Base-by-base conservation (phyloP, 1,284 basidiomycete species). In the Ceratobasidium theobromae region DNA sequence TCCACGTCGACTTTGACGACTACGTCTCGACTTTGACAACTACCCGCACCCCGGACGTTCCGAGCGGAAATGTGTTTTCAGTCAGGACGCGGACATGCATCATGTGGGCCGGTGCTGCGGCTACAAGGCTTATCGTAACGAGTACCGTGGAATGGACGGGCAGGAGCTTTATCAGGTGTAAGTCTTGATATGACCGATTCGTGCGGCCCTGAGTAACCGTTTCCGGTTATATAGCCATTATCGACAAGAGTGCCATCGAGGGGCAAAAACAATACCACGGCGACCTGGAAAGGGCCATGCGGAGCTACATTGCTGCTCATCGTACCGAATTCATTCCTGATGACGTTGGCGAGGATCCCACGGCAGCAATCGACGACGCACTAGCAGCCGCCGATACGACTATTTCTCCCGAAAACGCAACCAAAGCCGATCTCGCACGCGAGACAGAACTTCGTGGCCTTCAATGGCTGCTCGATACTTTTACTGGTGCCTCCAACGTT, bases 91-190 rank as follows among this genome's bases (percentile, higher is more conserved):
- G 87, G 71, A 97, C 94, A 9, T 98, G 95, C 75, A 82, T 99
- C 66, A 98, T 86, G 75, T 99, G 95, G 95, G 94, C 91, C 3
- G 88, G 88, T 54, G 79, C 84, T 3, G 84, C 90, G 60, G 84
- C 87, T 3, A 89, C 91, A 1, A 85, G 84, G 58, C 85, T 99
- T 12, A 72, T 93, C 6, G 93, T 99, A 3, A 95, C 93, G 38
- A 95, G 91, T 5, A 85, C 90, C 71, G 93, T 98, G 1, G 95
- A 98, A 69, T 99, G 96, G 95, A 93, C 89, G 0, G 95, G 95
- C 23, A 84, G 95, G 71, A 96, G 93, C 76, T 98, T 98, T 79
- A 92, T 99, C 76, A 96, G 93, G 77, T 89, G 94, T 93, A 69
- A 71, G 84, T 77, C 5, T 1, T 23, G 2, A n/a, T 2, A 27